Conservation (phyloP, 768 basidiomycete genomes). For the Termitomyces sp. region DNA sequence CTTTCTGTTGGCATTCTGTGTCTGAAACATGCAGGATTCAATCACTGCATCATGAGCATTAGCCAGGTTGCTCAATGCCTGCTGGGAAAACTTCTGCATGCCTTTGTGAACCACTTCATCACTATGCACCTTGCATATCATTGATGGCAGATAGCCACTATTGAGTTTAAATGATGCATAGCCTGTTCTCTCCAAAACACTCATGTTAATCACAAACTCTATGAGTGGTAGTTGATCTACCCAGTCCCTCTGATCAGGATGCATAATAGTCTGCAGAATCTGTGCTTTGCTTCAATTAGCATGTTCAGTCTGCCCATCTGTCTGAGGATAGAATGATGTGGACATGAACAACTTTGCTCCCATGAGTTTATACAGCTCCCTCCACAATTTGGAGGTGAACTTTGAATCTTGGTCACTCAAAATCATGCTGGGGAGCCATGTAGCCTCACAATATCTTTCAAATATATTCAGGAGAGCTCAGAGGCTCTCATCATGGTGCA, state of each 20-base stretch:
- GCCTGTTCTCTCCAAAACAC: slow-evolving; percentile 23
- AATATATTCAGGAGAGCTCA: too few relatives aligned
- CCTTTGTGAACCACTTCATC: too few relatives aligned
- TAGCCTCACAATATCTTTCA: too few relatives aligned
- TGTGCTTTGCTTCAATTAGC: not conserved
- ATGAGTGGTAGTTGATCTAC: slow-evolving; percentile 22
- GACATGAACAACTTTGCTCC: too few relatives aligned
- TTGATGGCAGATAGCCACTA: too few relatives aligned
- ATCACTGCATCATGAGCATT: not conserved
- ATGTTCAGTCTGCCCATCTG: too few relatives aligned
- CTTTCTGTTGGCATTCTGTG: too few relatives aligned
- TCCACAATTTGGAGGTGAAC: not conserved
- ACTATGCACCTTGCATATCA: too few relatives aligned
- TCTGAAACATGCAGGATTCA: not conserved
- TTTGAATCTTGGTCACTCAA: slow-evolving; percentile 22
- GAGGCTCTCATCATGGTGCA: slow-evolving; percentile 27
- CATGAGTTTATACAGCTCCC: too few relatives aligned
- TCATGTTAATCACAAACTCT: slow-evolving; percentile 34
- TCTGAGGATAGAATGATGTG: too few relatives aligned
- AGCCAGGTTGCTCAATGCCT: not conserved
- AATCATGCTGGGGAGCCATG: too few relatives aligned
- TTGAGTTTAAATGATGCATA: too few relatives aligned
- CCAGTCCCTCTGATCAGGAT: slow-evolving; percentile 21
- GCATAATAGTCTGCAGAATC: not conserved
- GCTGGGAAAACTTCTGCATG: slow-evolving; percentile 17